Evolutionary conservation across 2,329 filamentous ascomycete genomes (phyloP).

Genomic region (Emmonsia crescens): DNA sequence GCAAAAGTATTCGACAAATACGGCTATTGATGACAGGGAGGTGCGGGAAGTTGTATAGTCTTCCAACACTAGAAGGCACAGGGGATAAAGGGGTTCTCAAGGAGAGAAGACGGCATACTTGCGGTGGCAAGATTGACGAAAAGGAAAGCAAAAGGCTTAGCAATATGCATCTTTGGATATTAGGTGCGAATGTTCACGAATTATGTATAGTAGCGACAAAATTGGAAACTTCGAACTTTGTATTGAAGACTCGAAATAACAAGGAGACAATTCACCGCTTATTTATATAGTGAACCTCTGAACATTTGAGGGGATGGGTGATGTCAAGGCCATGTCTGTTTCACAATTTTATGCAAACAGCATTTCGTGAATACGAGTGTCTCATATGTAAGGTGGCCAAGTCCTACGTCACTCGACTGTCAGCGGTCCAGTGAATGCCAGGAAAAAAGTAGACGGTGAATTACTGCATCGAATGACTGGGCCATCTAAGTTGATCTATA

Average conservation of each 20-base stretch:
- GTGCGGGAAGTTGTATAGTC: not conserved
- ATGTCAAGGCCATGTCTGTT: not conserved
- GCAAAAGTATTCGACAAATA: not conserved
- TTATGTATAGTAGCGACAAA: not conserved
- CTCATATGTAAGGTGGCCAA: not conserved
- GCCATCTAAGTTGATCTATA: not conserved
- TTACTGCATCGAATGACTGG: not conserved
- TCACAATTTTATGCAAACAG: not conserved
- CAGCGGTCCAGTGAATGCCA: not conserved
- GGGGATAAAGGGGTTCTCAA: not conserved
- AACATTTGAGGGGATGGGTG: not conserved
- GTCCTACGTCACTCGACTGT: not conserved
- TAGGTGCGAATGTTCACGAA: not conserved
- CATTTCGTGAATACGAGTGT: not conserved
- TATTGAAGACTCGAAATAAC: not conserved
- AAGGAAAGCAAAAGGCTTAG: not conserved
- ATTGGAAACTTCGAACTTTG: not conserved
- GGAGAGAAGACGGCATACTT: not conserved
- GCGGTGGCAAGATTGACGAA: not conserved
- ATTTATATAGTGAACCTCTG: not conserved
- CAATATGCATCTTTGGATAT: not conserved
- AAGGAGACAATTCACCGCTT: not conserved
- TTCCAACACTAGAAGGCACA: not conserved
- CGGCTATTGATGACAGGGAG: not conserved
- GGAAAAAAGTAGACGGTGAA: not conserved